Evolutionary conservation across 139 green algal genomes (phyloP).

Genomic region (Picochlorum sp.): DNA sequence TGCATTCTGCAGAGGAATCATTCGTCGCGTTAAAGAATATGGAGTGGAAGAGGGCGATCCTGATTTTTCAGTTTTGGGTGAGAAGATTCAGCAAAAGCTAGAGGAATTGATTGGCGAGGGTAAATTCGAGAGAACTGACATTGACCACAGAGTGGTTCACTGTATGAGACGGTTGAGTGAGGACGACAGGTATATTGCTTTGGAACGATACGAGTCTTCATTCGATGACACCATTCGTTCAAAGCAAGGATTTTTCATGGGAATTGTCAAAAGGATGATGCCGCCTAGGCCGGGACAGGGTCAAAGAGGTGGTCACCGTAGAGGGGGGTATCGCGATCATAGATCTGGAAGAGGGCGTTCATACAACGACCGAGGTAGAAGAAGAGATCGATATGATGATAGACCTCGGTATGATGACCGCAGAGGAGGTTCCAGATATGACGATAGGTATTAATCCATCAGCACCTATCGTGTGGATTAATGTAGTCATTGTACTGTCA

Average conservation of each 20-base stretch:
- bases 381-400: no score
- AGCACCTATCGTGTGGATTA: no score
- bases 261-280: slow-evolving; percentile 47
- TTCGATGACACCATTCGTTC: slow-evolving; percentile 33
- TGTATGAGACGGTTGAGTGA: slow-evolving; percentile 34
- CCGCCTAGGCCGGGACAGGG: slow-evolving; percentile 5
- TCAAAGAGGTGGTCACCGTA: slow-evolving; percentile 16
- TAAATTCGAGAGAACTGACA: slow-evolving; percentile 28
- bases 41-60: slow-evolving; percentile 29
- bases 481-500: no score
- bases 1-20: slow-evolving; percentile 40
- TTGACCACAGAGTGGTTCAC: slow-evolving; percentile 38
- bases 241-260: slow-evolving; percentile 51
- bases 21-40: slow-evolving; percentile 40
- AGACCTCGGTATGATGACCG: no score
- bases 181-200: slow-evolving; percentile 30
- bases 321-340: neutral
- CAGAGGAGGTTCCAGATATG: no score
- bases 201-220: slow-evolving; percentile 31
- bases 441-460: no score
- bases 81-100: slow-evolving; percentile 27
- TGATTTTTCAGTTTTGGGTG: slow-evolving; percentile 36
- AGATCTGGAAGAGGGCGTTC: no score
- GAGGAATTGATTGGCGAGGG: slow-evolving; percentile 36
- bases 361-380: no score